phyloP scores from a whole-genome alignment of 306 rosid genomes.

The Castanea mollissima region DNA sequence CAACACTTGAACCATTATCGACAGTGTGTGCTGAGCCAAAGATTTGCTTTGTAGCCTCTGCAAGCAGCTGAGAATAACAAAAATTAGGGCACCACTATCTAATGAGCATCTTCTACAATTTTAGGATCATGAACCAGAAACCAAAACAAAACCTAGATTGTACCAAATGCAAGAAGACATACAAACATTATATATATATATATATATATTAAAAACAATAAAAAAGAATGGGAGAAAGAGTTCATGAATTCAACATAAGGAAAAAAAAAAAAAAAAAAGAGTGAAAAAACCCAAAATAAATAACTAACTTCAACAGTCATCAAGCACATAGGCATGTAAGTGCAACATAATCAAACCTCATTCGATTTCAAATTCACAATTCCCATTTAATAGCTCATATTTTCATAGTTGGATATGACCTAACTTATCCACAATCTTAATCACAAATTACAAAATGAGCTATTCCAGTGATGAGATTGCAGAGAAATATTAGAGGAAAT shows the following conservation, averaged over 20 bases:
- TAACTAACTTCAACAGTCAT: not conserved
- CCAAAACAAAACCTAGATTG: not conserved
- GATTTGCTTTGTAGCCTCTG: conserved; percentile 76
- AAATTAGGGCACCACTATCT: conserved; percentile 3
- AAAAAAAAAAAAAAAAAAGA: not conserved
- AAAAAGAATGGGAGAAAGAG: not conserved
- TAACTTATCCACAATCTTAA: not conserved
- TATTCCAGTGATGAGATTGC: not conserved
- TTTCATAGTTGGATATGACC: not conserved
- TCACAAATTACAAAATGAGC: not conserved
- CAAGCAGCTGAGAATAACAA: conserved; percentile 66
- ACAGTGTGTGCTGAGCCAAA: conserved; percentile 60
- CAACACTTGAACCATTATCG: conserved; percentile 57
- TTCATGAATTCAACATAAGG: not conserved
- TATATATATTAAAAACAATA: not conserved
- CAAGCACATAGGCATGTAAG: not conserved
- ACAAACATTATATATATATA: not conserved
- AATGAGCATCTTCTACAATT: not conserved
- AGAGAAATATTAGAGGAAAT: not conserved
- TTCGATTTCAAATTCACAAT: not conserved
- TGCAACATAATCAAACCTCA: not conserved
- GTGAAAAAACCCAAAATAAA: not conserved
- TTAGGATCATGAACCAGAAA: not conserved
- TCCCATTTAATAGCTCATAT: not conserved
- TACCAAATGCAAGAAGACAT: not conserved